Conservation (phyloP, 2,329 filamentous ascomycete species). For the Fusarium burgessii region DNA sequence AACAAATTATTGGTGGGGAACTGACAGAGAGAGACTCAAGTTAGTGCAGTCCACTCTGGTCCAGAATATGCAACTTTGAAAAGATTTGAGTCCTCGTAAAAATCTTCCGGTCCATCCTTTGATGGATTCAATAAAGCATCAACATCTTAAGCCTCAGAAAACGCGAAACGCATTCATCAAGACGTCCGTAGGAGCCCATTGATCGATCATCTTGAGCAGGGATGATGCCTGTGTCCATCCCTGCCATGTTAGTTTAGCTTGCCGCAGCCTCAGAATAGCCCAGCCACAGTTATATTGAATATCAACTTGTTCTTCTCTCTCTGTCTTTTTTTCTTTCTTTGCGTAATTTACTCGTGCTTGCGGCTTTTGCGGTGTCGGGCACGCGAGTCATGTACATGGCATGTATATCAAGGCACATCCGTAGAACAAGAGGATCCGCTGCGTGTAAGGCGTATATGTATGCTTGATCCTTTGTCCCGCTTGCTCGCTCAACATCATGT, state of each 20-base stretch:
- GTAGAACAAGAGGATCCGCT: neutral
- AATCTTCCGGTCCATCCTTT: neutral
- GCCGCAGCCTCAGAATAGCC: constrained; percentile 23
- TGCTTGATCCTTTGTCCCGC: neutral
- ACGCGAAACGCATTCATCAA: constrained; percentile 11
- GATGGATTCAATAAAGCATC: neutral
- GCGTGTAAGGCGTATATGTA: neutral
- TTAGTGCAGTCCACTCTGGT: neutral
- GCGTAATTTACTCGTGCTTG: constrained; percentile 6
- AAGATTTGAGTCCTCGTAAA: neutral
- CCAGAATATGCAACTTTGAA: neutral
- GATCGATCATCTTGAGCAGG: constrained; percentile 25
- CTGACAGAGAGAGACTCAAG: neutral
- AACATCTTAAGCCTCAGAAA: neutral
- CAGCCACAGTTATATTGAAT: constrained; percentile 13
- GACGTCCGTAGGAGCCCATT: constrained; percentile 6
- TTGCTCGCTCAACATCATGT: neutral
- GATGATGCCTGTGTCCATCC: constrained; percentile 25
- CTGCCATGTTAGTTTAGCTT: constrained; percentile 9
- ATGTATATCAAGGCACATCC: neutral
- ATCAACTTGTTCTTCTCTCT: neutral
- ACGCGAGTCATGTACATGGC: constrained; percentile 19
- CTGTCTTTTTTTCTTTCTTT: neutral
- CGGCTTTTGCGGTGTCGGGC: constrained; percentile 12
- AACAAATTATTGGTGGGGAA: constrained; percentile 26